These are phyloP conservation scores for Acer saccharum DNA, from an alignment of 345 rosid species.

Conservation along the genomic window DNA sequence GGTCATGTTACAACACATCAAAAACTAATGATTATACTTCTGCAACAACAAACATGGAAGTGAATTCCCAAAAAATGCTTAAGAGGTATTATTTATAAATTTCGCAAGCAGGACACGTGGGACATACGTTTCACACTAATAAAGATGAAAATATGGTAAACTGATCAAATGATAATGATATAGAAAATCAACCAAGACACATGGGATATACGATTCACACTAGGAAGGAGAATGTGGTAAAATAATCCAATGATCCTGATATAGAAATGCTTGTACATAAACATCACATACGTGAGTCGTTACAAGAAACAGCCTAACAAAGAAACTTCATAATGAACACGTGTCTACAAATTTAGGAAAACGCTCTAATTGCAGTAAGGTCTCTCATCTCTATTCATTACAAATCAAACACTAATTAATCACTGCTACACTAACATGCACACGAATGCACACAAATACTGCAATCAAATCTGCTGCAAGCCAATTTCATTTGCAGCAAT, in stretches of 20 bases:
- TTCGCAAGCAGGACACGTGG: background rate
- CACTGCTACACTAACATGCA: slow-evolving; percentile 1
- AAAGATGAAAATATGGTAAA: background rate
- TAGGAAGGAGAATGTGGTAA: background rate
- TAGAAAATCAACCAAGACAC: background rate
- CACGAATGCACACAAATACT: background rate
- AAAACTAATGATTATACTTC: background rate
- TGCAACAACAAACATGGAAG: background rate
- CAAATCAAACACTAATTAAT: background rate
- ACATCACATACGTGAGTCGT: background rate
- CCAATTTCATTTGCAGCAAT: no score
- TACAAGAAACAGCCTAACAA: background rate
- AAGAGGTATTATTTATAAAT: background rate
- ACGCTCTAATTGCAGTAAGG: no score
- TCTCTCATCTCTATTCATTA: background rate
- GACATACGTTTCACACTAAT: background rate
- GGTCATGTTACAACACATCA: background rate
- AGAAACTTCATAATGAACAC: background rate
- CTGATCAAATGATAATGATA: background rate
- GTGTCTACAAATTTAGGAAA: background rate
- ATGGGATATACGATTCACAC: background rate
- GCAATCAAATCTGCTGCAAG: background rate
- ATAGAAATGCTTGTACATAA: no score
- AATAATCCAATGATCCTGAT: background rate
- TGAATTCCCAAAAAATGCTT: background rate